phyloP scores from a whole-genome alignment of 148 eudicot genomes.

The Silene conica region DNA sequence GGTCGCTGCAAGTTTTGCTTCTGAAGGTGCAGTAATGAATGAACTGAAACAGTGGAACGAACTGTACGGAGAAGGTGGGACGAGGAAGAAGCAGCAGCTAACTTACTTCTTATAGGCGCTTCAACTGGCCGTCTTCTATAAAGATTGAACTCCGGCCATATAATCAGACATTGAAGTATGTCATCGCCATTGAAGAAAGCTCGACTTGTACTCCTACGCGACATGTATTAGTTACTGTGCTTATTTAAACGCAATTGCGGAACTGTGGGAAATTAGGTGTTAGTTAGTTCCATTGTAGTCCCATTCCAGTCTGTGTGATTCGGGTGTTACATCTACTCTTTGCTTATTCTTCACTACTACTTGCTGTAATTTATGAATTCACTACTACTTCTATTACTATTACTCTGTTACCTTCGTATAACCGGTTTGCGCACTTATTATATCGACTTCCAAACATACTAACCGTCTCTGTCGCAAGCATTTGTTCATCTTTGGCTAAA shows the following conservation, averaged over 20 bases:
- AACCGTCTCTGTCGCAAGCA: too few relatives aligned
- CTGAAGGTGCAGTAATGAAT: constrained; percentile 75
- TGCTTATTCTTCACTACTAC: constrained; percentile 10
- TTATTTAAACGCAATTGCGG: constrained; percentile 20
- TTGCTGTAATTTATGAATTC: constrained; percentile 23
- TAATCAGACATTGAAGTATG: not conserved
- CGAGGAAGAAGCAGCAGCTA: constrained; percentile 84
- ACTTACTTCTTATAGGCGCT: constrained; percentile 66
- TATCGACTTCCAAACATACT: too few relatives aligned
- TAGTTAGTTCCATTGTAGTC: constrained; percentile 19
- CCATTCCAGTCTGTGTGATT: constrained; percentile 23
- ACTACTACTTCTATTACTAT: not conserved
- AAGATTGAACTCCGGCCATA: constrained; percentile 1
- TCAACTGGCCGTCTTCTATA: not conserved
- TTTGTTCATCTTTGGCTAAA: too few relatives aligned
- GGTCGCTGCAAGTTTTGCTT: constrained; percentile 90
- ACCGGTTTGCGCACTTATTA: too few relatives aligned
- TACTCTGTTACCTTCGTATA: not conserved
- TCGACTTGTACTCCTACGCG: constrained; percentile 3
- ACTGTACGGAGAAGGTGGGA: constrained; percentile 89
- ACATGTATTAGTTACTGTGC: constrained; percentile 14
- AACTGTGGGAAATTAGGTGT: constrained; percentile 14
- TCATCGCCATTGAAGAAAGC: constrained; percentile 18
- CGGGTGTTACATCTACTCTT: constrained; percentile 12
- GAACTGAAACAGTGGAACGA: constrained; percentile 94